Evolutionary conservation across 306 rosid species (phyloP).

Genomic region (Sicyos edulis): DNA sequence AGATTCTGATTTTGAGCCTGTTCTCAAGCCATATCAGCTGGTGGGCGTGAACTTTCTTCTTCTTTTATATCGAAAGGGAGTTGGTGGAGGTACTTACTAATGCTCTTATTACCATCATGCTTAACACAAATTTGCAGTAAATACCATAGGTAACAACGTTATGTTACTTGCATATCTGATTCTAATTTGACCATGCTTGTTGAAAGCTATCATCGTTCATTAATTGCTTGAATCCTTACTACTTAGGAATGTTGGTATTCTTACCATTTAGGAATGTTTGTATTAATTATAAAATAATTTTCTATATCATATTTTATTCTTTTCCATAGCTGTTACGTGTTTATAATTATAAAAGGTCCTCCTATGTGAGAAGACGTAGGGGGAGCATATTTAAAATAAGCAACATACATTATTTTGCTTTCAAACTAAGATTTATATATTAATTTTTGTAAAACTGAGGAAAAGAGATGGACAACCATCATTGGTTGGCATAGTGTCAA

Average conservation of each 20-base stretch:
- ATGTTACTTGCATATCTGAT: slow-evolving; percentile 6
- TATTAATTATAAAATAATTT: no score
- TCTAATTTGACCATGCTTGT: not conserved
- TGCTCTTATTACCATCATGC: slow-evolving; percentile 4
- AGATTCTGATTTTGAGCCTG: slow-evolving; percentile 79
- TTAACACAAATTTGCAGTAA: not conserved
- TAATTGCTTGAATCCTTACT: no score
- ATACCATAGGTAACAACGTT: slow-evolving; percentile 16
- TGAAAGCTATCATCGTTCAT: not conserved
- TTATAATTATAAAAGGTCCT: no score
- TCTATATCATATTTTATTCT: no score
- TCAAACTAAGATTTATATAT: not conserved
- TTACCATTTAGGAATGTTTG: no score
- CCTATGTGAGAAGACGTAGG: no score
- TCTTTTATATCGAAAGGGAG: slow-evolving; percentile 69
- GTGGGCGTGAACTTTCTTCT: slow-evolving; percentile 97
- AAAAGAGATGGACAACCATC: no score
- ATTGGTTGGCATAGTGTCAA: no score
- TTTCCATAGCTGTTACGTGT: no score
- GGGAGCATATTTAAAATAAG: no score
- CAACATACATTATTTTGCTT: no score
- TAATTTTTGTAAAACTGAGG: not conserved
- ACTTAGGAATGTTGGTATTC: no score
- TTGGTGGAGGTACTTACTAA: slow-evolving; percentile 69
- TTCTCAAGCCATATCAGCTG: slow-evolving; percentile 84